Evolutionary conservation across 331 rosid species (phyloP).

Genomic region (Pyracantha coccinea): DNA sequence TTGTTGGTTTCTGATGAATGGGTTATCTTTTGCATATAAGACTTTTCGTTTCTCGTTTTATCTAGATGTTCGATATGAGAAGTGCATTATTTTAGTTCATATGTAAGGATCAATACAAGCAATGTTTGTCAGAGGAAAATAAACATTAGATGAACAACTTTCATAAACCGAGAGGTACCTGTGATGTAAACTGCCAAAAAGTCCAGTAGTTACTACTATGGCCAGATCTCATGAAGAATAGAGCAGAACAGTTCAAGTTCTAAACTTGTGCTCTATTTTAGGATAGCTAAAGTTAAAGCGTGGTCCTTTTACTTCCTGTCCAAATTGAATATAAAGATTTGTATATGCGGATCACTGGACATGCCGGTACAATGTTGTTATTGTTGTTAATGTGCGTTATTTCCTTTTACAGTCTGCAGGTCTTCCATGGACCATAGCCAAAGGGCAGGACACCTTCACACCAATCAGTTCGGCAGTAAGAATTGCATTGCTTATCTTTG

Average conservation of each 20-base stretch:
- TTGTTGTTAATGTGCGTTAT: conserved; percentile 1
- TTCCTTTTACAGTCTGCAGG: conserved; percentile 73
- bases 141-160: background rate
- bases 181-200: background rate
- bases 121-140: background rate
- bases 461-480: conserved; percentile 92
- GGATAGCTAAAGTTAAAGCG: background rate
- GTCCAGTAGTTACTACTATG: background rate
- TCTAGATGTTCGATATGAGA: background rate
- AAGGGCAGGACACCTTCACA: conserved; percentile 96
- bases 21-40: background rate
- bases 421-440: conserved; percentile 94
- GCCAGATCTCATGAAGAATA: background rate
- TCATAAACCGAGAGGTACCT: background rate
- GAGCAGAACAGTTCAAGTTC: background rate
- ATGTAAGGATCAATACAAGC: background rate
- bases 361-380: background rate
- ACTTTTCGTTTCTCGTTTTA: background rate
- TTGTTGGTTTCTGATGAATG: background rate
- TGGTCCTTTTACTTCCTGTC: background rate
- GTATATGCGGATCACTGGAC: background rate
- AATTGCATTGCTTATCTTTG: background rate
- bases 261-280: background rate
- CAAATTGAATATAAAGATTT: background rate
- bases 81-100: background rate